Base-by-base conservation (phyloP, 1,284 basidiomycete species). In the Malassezia furfur region DNA sequence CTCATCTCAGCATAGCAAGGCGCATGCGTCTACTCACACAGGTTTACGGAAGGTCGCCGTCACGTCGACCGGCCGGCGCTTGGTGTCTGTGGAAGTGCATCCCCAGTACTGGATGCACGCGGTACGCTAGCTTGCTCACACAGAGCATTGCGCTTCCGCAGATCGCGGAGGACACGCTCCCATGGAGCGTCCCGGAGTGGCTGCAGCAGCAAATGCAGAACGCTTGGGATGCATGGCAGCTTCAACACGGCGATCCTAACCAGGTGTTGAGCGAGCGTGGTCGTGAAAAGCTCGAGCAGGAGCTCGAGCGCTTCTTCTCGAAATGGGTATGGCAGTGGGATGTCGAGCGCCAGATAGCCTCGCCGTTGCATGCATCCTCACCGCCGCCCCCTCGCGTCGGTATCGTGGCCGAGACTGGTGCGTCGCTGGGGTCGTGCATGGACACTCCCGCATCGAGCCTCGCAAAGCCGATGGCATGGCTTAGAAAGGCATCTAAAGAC, bases 281-380 rank as follows among this genome's bases (percentile, higher is more conserved):
- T 12, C 49, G 55, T 31, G 50, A 19, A 0, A 19, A 21, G 7
- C 36, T 57, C 7, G 55, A 57, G 17, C 34, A 28, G 5, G 17
- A 28, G 12, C 36, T 57, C 3, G 55, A 57, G 31, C 31, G 19
- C 19, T 52, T 31, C 37, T 52, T 57, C 14, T 48, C 50, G 10
- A 52, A 52, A 19, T 57, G 55, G 55, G 50, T 47, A 11, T 57
- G 55, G 55, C 44, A 35, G 38, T 57, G 55, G 55, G 50, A 57
- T 22, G 51, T 57, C 4, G 55, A 57, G 30, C 34, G n/a, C 19
- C 55, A 57, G 39, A 28, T 14, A 4, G 50, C 50, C 11, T 44
- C 55, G 14, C 25, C 36, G 12, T 37, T 57, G 25, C 46, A 32
- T 22, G 55, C 54, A 11, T 57, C 50, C 7, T 9, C 12, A 19